Evolutionary conservation across 148 eudicot genomes (phyloP), one percentile per base, ranked within the genome.

Genomic region (Selenicereus undatus): DNA sequence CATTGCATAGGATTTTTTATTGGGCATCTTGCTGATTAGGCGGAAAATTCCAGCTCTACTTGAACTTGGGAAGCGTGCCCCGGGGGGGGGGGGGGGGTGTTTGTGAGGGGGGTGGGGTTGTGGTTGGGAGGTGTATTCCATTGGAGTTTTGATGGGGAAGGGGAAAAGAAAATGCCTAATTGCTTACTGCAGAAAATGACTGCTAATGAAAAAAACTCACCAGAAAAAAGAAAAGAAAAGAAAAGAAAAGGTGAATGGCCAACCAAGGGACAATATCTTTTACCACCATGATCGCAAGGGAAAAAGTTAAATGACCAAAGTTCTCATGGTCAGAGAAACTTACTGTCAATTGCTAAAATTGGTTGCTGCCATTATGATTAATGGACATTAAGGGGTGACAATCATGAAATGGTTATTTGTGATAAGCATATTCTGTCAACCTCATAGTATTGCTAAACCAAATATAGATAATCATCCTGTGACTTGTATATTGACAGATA

Each of bases 281-380:
- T 39, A 51, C 50, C 77, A 21, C 24, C 4, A 17, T 56, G 20
- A 14, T 56, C 0, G 16, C 22, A 48, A 50, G 86, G 39, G 64
- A 77, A 42, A 78, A 39, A 29, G 43, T 71, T 76, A 68, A 45
- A 71, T 21, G 72, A 26, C 62, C 20, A 21, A 20, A 30, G 42
- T 70, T 71, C 71, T 35, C 21, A 45, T 80, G 64, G 79, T 56
- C 74, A 68, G 84, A 42, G 24, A 81, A 68, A 81, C 86, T 74
- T 74, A 69, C 84, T 73, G 75, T 81, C 84, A 81, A 64, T 84
- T 84, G 48, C 84, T 81, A 68, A 39, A 74, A 72, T 56, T 68
- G 76, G 78, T 69, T 84, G 86, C 82, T 64, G 73, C 81, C 66
- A 68, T 71, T 65, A 42, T 73, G 65, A 66, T 66, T 66, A 27